These are phyloP conservation scores for Esteya vermicola DNA, from an alignment of 2,329 filamentous ascomycete species.

Conservation along the genomic window DNA sequence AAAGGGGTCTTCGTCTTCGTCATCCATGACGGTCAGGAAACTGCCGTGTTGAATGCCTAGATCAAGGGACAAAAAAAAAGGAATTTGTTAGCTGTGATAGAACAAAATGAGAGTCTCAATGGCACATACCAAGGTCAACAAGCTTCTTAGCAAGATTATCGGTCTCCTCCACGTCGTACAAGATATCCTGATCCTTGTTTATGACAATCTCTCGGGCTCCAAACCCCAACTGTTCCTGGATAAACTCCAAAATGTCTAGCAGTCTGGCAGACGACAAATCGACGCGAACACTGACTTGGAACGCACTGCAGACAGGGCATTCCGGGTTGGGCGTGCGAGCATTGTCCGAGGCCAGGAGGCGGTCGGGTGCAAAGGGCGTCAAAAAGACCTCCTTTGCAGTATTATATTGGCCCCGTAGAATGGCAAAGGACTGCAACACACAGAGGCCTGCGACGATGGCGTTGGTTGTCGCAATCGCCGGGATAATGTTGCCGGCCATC, in stretches of 20 bases:
- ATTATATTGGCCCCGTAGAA: constrained; percentile 57
- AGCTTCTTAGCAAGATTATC: constrained; percentile 75
- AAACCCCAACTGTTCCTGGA: constrained; percentile 60
- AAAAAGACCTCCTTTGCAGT: constrained; percentile 76
- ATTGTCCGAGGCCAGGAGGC: constrained; percentile 43
- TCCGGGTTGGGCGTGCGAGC: constrained; percentile 56
- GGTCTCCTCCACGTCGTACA: constrained; percentile 82
- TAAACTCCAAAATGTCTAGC: constrained; percentile 63
- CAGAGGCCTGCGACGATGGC: constrained; percentile 90
- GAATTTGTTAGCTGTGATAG: not conserved
- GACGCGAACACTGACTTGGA: constrained; percentile 50
- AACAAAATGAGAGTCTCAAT: not conserved
- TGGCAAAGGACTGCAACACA: constrained; percentile 84
- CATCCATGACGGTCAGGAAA: constrained; percentile 76
- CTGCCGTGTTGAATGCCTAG: constrained; percentile 54
- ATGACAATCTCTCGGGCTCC: constrained; percentile 61
- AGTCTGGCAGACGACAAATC: constrained; percentile 63
- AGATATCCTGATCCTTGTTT: constrained; percentile 56
- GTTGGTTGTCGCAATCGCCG: constrained; percentile 94
- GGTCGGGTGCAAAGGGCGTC: constrained; percentile 47
- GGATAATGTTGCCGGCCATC: constrained; percentile 99
- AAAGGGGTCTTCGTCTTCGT: constrained; percentile 57
- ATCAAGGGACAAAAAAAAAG: not conserved
- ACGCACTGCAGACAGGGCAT: constrained; percentile 72
- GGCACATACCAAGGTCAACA: constrained; percentile 55